Conservation (phyloP, 148 eudicot genomes). For the Amaranthus palmeri region DNA sequence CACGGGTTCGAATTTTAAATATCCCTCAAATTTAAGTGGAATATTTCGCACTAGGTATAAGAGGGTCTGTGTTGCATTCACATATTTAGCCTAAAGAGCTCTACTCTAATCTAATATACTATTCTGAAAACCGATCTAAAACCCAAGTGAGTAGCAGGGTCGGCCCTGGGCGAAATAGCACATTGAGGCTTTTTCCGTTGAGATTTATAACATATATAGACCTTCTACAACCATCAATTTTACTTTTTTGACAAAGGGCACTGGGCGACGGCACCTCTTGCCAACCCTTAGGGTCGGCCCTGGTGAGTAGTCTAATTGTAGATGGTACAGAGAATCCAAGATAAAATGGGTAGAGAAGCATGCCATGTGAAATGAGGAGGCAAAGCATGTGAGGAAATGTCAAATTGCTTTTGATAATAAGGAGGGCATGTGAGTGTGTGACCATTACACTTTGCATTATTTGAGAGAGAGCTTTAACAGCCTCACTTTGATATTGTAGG, state of each 20-base stretch:
- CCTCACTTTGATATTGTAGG: neutral
- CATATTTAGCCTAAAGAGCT: too few relatives aligned
- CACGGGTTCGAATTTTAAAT: neutral
- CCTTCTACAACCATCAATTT: too few relatives aligned
- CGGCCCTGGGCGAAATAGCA: too few relatives aligned
- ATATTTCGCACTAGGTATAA: too few relatives aligned
- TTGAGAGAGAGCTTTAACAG: slow-evolving; percentile 15
- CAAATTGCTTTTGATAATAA: slow-evolving; percentile 15
- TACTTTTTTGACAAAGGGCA: too few relatives aligned
- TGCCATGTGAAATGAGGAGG: slow-evolving; percentile 23
- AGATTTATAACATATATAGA: too few relatives aligned
- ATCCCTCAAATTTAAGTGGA: neutral
- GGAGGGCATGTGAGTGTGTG: slow-evolving; percentile 11
- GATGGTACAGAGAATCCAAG: slow-evolving; percentile 1
- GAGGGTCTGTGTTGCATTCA: too few relatives aligned
- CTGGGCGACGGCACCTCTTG: too few relatives aligned
- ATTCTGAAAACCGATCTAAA: too few relatives aligned
- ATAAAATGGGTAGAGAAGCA: neutral
- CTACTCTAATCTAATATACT: neutral
- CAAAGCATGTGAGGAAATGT: slow-evolving; percentile 26
- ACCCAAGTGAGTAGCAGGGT: too few relatives aligned
- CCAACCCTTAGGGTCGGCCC: too few relatives aligned
- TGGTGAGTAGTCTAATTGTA: neutral
- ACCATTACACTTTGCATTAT: slow-evolving; percentile 19
- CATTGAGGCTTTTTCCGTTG: too few relatives aligned